A percentile compares a stretch with the other conserved stretches of the same genome.
These are phyloP conservation scores for Decorospora gaudefroyi DNA, from an alignment of 2,329 filamentous ascomycete genomes.

Conservation along the genomic window DNA sequence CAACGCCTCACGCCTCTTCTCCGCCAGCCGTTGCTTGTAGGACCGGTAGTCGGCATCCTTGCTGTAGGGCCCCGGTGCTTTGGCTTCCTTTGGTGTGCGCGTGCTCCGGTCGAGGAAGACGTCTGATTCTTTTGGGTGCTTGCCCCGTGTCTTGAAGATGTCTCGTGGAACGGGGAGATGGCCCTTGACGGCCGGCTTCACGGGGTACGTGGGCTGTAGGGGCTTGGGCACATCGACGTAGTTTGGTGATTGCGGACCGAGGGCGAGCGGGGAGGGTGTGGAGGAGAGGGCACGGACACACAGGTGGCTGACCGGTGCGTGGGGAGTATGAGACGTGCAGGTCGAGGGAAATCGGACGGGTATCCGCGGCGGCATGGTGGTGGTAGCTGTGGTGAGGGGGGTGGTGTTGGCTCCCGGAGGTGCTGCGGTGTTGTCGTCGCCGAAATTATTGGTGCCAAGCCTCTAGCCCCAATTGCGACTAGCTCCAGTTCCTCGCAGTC, in stretches of 20 bases:
- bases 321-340: constrained; percentile 9
- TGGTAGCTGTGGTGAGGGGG: constrained; percentile 6
- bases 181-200: constrained; percentile 66
- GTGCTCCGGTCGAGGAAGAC: constrained; percentile 66
- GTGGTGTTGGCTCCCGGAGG: constrained; percentile 24
- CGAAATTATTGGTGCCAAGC: constrained; percentile 36
- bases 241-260: constrained; percentile 83
- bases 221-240: constrained; percentile 82
- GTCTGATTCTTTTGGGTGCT: constrained; percentile 59
- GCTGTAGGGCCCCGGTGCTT: constrained; percentile 40
- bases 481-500: constrained; percentile 12
- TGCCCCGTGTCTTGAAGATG: constrained; percentile 63
- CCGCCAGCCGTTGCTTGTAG: constrained; percentile 77
- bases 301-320: constrained; percentile 18
- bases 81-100: constrained; percentile 55
- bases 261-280: constrained; percentile 50
- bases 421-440: constrained; percentile 19
- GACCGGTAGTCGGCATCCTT: constrained; percentile 56
- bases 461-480: constrained; percentile 16
- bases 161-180: constrained; percentile 81
- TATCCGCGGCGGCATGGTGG: constrained; percentile 50
- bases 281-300: constrained; percentile 51
- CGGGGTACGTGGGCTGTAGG: constrained; percentile 67
- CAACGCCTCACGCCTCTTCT: constrained; percentile 71
- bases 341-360: constrained; percentile 46